Percentiles rank a stretch among this genome's conserved stretches.
Evolutionary conservation across 139 green algal species (phyloP).

Genomic region (Tetraselmis striata): DNA sequence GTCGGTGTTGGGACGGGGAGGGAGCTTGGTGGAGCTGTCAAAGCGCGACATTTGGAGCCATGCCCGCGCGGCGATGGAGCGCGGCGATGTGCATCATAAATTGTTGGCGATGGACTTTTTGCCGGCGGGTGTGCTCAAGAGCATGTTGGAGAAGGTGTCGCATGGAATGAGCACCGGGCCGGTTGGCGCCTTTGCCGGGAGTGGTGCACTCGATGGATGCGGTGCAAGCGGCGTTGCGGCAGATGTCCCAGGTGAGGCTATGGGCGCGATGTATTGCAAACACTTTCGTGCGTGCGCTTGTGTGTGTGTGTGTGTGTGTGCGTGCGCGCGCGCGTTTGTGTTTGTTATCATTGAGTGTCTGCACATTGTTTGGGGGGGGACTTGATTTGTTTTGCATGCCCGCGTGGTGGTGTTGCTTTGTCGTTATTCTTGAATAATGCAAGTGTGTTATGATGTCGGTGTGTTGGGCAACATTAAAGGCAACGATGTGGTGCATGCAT

Average conservation of each 20-base stretch:
- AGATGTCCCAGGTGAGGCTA: not conserved
- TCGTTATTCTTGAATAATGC: not conserved
- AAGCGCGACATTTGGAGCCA: conserved; percentile 84
- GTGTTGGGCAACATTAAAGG: too few relatives aligned
- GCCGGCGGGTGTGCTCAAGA: conserved; percentile 13
- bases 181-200: not conserved
- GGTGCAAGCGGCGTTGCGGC: not conserved
- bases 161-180: not conserved
- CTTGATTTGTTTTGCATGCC: too few relatives aligned
- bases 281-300: too few relatives aligned
- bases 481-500: too few relatives aligned
- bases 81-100: conserved; percentile 63
- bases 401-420: not conserved
- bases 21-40: conserved; percentile 72
- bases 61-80: conserved; percentile 30
- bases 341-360: not conserved
- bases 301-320: too few relatives aligned
- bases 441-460: too few relatives aligned
- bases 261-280: too few relatives aligned
- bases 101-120: conserved; percentile 86
- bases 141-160: not conserved
- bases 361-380: too few relatives aligned
- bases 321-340: not conserved
- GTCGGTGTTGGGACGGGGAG: conserved; percentile 42
- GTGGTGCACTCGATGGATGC: not conserved